A percentile compares a stretch with the other conserved stretches of the same genome.
phyloP scores from a whole-genome alignment of 768 basidiomycete species.

The Mycena galericulata region DNA sequence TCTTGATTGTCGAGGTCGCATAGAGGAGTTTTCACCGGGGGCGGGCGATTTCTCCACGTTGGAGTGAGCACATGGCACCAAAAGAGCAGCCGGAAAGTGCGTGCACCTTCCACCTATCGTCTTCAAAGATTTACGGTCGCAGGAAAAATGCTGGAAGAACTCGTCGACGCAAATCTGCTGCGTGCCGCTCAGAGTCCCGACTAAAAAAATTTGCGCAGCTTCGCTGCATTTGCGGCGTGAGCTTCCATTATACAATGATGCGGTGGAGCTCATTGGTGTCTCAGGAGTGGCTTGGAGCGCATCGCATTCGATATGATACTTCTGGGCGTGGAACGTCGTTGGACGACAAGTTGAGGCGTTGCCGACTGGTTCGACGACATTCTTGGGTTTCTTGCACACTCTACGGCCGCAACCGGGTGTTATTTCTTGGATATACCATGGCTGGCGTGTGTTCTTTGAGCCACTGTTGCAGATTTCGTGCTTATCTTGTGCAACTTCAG shows the following conservation, averaged over 20 bases:
- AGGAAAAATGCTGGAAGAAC: conserved; percentile 3
- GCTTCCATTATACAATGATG: too few species aligned
- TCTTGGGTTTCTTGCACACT: too few species aligned
- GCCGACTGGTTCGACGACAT: too few species aligned
- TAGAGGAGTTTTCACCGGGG: neutral
- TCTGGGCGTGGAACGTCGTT: too few species aligned
- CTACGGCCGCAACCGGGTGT: neutral
- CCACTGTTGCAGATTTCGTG: neutral
- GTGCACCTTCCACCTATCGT: neutral
- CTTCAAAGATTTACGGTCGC: neutral
- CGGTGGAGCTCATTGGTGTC: too few species aligned
- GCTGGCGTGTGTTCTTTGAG: neutral
- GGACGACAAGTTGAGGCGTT: too few species aligned
- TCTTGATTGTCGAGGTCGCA: neutral
- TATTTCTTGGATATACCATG: neutral
- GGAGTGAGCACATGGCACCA: neutral
- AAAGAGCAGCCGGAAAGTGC: neutral
- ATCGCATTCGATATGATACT: too few species aligned
- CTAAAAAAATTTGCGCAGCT: too few species aligned
- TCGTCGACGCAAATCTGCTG: neutral
- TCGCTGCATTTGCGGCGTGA: too few species aligned
- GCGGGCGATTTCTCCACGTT: neutral
- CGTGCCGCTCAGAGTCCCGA: too few species aligned
- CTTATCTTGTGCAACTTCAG: conserved; percentile 9
- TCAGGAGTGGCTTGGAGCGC: too few species aligned